phyloP scores from a whole-genome alignment of 2,329 filamentous ascomycete genomes.

The Aschersonia sp. region DNA sequence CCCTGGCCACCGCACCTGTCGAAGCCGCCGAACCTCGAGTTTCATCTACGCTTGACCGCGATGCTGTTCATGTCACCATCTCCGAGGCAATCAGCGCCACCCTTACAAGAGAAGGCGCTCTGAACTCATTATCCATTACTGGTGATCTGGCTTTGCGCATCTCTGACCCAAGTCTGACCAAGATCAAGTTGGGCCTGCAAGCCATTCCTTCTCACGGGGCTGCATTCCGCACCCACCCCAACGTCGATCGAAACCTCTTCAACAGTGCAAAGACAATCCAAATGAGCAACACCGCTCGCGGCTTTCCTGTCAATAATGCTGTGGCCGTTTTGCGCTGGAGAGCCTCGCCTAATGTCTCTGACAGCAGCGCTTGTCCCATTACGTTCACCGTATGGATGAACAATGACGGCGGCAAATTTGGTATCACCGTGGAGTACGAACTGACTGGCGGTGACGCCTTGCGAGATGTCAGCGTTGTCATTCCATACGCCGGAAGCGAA shows the following conservation, averaged over 20 bases:
- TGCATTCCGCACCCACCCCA: constrained; percentile 90
- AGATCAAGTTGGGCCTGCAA: constrained; percentile 72
- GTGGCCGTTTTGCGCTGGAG: constrained; percentile 92
- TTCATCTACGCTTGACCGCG: constrained; percentile 59
- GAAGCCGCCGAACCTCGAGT: constrained; percentile 37
- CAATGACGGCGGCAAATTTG: constrained; percentile 69
- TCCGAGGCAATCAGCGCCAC: constrained; percentile 84
- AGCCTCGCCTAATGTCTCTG: constrained; percentile 66
- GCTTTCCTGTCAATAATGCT: constrained; percentile 87
- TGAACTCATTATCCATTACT: constrained; percentile 78
- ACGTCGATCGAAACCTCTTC: constrained; percentile 84
- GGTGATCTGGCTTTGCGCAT: constrained; percentile 88
- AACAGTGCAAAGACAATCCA: constrained; percentile 73
- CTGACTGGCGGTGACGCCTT: constrained; percentile 66
- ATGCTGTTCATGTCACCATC: constrained; percentile 77
- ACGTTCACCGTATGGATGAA: constrained; percentile 98
- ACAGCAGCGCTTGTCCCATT: constrained; percentile 70
- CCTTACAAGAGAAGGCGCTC: constrained; percentile 71
- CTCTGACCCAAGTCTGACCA: constrained; percentile 74
- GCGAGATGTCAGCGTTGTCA: constrained; percentile 72
- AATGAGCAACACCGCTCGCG: constrained; percentile 72
- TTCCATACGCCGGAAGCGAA: constrained; percentile 75
- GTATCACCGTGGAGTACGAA: constrained; percentile 91
- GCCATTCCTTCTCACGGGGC: constrained; percentile 68
- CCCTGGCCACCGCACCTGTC: constrained; percentile 29